Base-by-base conservation (phyloP, 176 grass and related monocot genomes). In the Puccinellia tenuiflora region DNA sequence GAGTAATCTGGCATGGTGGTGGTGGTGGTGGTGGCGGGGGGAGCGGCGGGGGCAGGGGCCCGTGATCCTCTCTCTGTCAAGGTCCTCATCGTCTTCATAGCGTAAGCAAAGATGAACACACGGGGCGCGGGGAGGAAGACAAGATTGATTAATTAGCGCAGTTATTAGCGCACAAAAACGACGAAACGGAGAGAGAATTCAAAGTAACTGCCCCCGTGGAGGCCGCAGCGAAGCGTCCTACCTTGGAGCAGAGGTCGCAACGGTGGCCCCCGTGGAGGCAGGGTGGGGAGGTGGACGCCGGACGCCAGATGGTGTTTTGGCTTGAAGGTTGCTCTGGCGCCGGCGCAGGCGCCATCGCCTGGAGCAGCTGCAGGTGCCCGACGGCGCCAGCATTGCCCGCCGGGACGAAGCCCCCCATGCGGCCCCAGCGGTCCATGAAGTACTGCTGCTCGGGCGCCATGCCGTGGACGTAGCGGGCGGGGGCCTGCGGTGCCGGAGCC, bases 271-370 rank as follows among this genome's bases (percentile, higher is more conserved):
- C 3, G 53, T 86, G 86, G 74, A 80, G 84, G 84, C 79, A 84
- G 30, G 79, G 74, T 54, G 85, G 72, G 85, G 48, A 75, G 61
- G 82, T 79, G 33, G 66, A 56, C 35, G 60, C 43, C 16, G 83
- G 88, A 29, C 88, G 88, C 86, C 79, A 90, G 84, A 78, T 78
- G 56, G 78, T 79, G 78, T 3, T 88, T 85, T 91, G 90, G 86
- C 74, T 83, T 88, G 92, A 91, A 94, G 89, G 89, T 89, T 61
- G 79, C 89, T 94, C 89, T 87, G 74, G 78, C 47, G 79, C 77
- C 55, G 61, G 33, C 28, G 53, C 21, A 0, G n/a, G 52, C 21
- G 53, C n/a, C n/a, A n/a, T n/a, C n/a, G n/a, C n/a, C 9, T 25
- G 22, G 61, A 73, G 73, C 46, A 73, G 88, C 1, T 73, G 15